Evolutionary conservation across 176 grass and related monocot species (phyloP), one percentile per base, ranked within the genome.

Genomic region (Miscanthus lutarioriparius): DNA sequence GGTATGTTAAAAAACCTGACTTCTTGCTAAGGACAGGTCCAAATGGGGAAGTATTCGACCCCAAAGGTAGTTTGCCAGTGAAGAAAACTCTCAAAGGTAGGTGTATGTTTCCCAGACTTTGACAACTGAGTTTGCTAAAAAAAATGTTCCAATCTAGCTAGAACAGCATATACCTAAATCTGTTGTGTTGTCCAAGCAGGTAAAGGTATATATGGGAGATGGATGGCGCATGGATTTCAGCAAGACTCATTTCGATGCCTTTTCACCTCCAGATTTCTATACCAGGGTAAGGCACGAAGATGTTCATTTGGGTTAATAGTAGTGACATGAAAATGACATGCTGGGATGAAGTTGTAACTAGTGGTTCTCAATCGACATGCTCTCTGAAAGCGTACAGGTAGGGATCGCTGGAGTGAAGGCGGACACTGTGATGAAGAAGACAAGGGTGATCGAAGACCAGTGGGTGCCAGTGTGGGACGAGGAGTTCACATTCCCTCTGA

Each of bases 171-270:
- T 48, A 78, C 2, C 64, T 81, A 81, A 70, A 68, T 62, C 13
- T 75, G 12, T 0, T 73, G 15, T 19, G 30, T 76, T 80, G 80
- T 67, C 4, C 12, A 45, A 79, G 80, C 82, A 97, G 95, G 96
- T 98, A 2, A 98, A 98, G 70, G 85, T 95, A 39, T 98, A 98
- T 48, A 94, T 95, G 96, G 96, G 96, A 23, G 93, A 98, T 74
- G 96, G 96, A 36, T 98, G 96, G 96, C 82, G 85, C 67, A 85
- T 87, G 74, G 96, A 98, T 83, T 98, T 98, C 85, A 95, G 93
- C 73, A 88, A 92, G 85, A 98, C 92, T 61, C 96, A 98, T 86
- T 98, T 98, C 4, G 96, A 98, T 59, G 3, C 85, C 22, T 98
- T 90, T 25, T 98, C 96, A 1, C 96, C 96, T 37, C 96, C 93